A percentile compares a stretch with the other conserved stretches of the same genome.
Evolutionary conservation across 257 asterid genomes (phyloP).

Genomic region (Solanum piurae): DNA sequence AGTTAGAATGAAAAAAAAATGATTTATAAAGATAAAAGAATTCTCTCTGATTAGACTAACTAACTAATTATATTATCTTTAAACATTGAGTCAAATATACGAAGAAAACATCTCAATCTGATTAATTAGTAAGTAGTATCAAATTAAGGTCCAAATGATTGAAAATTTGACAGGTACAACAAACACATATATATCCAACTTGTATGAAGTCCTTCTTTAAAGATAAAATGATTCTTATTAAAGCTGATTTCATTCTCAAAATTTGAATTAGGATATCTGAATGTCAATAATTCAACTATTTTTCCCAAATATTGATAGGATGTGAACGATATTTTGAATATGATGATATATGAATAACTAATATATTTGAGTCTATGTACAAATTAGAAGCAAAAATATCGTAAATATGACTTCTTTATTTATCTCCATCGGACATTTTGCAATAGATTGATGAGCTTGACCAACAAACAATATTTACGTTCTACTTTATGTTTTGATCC

Average conservation of each 20-base stretch:
- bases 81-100: not conserved
- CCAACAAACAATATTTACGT: not conserved
- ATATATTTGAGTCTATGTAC: not conserved
- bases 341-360: not conserved
- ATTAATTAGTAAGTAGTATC: not conserved
- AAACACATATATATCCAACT: not conserved
- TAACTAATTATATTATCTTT: not conserved
- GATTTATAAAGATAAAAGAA: too few relatives aligned
- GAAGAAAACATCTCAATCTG: not conserved
- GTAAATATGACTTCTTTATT: not conserved
- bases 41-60: not conserved
- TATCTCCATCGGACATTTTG: not conserved
- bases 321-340: not conserved
- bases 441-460: not conserved
- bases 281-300: not conserved
- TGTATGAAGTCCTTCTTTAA: not conserved
- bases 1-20: not conserved
- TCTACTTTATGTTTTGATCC: not conserved
- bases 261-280: fast-evolving
- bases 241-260: not conserved
- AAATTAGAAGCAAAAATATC: not conserved
- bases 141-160: not conserved
- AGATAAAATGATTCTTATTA: not conserved
- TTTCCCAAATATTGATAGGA: not conserved
- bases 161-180: not conserved